Base-by-base conservation (phyloP, 2,329 filamentous ascomycete genomes). In the Penicillium sp. region DNA sequence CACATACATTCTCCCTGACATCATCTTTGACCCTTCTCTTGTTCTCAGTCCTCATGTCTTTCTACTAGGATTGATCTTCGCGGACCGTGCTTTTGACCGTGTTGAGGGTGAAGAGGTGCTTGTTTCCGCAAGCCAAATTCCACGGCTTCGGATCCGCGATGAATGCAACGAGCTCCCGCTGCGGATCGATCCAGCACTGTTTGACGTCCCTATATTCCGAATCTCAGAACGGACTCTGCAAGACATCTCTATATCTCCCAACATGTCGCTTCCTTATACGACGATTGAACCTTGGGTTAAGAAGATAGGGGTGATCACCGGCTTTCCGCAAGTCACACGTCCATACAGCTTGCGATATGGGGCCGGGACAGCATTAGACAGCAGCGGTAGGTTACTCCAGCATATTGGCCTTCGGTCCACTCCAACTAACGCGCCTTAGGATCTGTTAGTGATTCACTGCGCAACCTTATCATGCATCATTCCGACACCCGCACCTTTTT, bases 401-500 rank as follows among this genome's bases (percentile, higher is more conserved):
- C 11, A 26, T 48, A 13, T 51, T 39, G 6, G 11, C 28, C 28
- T 5, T 13, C 12, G 7, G 4, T 3, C 13, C 9, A 5, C 5
- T 41, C 5, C 5, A 13, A 41, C n/a, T 5, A 9, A 1, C 26
- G 27, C 3, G 28, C 13, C 9, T 29, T 18, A 41, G 39, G 39
- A 13, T 26, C 39, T 18, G 12, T 41, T 3, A 41, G 39, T 29
- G n/a, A 41, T 12, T 32, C 7, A 28, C 39, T 41, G 27, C 39
- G 39, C 11, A 41, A 55, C 29, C 26, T 55, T 9, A 49, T 55
- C 4, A 54, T 57, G 44, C 39, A 57, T 41, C 42, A 55, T 43
- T 42, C 51, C 28, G 45, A 54, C 42, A 57, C 45, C 5, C 49
- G 47, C 18, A 57, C 53, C 18, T 57, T 57, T 28, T 39, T 57